A percentile compares a stretch with the other conserved stretches of the same genome.
Evolutionary conservation across 805 yeast species (phyloP).

Genomic region (Blastobotrys americana): DNA sequence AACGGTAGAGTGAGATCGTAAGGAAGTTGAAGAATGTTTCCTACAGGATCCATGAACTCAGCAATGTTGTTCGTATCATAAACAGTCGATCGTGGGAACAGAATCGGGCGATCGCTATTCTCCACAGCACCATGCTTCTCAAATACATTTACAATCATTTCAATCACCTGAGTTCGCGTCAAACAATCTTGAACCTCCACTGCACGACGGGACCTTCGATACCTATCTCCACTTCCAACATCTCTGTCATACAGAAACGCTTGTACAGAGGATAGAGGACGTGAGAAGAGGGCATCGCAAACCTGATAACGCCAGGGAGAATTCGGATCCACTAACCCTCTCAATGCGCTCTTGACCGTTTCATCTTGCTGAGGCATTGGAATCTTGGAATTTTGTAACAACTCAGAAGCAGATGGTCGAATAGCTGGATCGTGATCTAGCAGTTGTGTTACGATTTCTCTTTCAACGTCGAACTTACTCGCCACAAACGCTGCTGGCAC

Average conservation of each 20-base stretch:
- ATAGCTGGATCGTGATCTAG: conserved; percentile 70
- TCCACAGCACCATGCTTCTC: conserved; percentile 82
- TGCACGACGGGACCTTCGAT: not conserved
- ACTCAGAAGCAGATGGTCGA: conserved; percentile 72
- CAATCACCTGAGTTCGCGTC: conserved; percentile 52
- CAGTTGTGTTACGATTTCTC: conserved; percentile 56
- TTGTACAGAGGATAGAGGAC: conserved; percentile 69
- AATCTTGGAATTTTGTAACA: conserved; percentile 72
- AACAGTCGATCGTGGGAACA: conserved; percentile 79
- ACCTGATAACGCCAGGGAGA: conserved; percentile 95
- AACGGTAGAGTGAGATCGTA: conserved; percentile 85
- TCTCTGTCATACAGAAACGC: conserved; percentile 70
- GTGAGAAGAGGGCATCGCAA: conserved; percentile 74
- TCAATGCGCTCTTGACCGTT: conserved; percentile 78
- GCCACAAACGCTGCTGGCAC: conserved; percentile 63
- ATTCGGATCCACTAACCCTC: conserved; percentile 78
- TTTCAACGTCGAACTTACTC: conserved; percentile 48
- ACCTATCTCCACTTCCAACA: conserved; percentile 13
- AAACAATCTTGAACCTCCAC: conserved; percentile 26
- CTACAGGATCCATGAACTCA: conserved; percentile 77
- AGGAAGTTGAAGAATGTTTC: conserved; percentile 81
- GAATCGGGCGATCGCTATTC: conserved; percentile 51
- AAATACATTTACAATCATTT: conserved; percentile 57
- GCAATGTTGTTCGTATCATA: conserved; percentile 61
- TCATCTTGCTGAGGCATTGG: conserved; percentile 90